Evolutionary conservation across 257 asterid species (phyloP).

Genomic region (Solanum bukasovii): DNA sequence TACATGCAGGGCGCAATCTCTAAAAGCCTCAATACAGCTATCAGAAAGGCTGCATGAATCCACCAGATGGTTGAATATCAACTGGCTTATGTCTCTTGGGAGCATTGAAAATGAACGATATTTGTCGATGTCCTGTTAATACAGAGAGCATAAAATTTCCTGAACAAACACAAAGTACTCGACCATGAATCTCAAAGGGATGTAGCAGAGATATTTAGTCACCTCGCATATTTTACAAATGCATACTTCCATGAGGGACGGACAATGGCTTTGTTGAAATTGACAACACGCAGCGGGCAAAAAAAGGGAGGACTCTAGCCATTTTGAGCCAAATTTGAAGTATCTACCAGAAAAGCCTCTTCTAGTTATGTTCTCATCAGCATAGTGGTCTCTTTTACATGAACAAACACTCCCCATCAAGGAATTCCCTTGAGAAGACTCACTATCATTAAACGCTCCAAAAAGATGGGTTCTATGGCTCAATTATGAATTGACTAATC

Average conservation of each 20-base stretch:
- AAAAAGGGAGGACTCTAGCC: slow-evolving; percentile 55
- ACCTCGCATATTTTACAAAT: slow-evolving; percentile 64
- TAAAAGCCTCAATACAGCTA: slow-evolving; percentile 57
- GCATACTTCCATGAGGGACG: slow-evolving; percentile 79
- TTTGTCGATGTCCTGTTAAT: slow-evolving; percentile 51
- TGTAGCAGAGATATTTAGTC: slow-evolving; percentile 4
- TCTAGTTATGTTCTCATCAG: slow-evolving; percentile 43
- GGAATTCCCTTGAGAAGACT: neutral
- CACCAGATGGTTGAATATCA: slow-evolving; percentile 74
- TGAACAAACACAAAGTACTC: neutral
- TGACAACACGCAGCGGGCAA: slow-evolving; percentile 39
- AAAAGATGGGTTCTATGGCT: neutral
- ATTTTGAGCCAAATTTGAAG: slow-evolving; percentile 85
- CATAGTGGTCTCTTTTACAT: slow-evolving; percentile 70
- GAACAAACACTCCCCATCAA: slow-evolving; percentile 96
- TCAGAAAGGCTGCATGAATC: slow-evolving; percentile 48
- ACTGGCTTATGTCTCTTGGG: slow-evolving; percentile 88
- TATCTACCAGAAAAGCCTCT: slow-evolving; percentile 59
- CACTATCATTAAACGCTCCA: neutral
- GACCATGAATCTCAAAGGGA: neutral
- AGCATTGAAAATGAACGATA: slow-evolving; percentile 54
- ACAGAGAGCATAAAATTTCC: slow-evolving; percentile 1
- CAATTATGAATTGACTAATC: neutral
- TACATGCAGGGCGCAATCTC: slow-evolving; percentile 96
- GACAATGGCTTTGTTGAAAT: slow-evolving; percentile 37